phyloP scores from a whole-genome alignment of 2,329 filamentous ascomycete genomes.

The Pseudocercospora fuligena region DNA sequence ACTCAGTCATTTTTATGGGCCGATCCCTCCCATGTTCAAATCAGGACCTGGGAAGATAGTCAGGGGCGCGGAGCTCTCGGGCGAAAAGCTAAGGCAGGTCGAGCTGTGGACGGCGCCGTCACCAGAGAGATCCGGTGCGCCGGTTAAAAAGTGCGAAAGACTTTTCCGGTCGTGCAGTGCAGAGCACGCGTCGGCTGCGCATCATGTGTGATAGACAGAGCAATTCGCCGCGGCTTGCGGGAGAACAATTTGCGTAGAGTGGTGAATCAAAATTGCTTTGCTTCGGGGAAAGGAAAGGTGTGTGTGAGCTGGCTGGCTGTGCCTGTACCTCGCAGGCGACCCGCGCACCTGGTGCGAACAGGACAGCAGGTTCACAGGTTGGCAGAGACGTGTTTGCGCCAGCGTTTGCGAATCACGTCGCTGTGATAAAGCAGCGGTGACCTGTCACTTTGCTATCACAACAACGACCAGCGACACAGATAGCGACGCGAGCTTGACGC shows the following conservation, averaged over 20 bases:
- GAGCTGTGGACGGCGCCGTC: not conserved
- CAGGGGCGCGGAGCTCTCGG: not conserved
- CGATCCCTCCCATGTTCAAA: not conserved
- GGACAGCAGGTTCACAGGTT: not conserved
- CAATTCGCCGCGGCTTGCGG: not conserved
- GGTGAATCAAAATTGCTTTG: not conserved
- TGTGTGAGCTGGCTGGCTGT: not conserved
- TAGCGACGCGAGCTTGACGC: slow-evolving; percentile 4
- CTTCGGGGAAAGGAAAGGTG: not conserved
- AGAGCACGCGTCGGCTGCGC: not conserved
- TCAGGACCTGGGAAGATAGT: slow-evolving; percentile 7
- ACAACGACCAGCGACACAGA: not conserved
- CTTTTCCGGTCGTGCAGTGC: not conserved
- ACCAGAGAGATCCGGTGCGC: not conserved
- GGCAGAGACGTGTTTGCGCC: slow-evolving; percentile 3
- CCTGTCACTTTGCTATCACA: slow-evolving; percentile 1
- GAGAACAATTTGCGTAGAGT: not conserved
- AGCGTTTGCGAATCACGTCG: slow-evolving; percentile 1
- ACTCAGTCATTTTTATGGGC: not conserved
- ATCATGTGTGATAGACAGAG: no score
- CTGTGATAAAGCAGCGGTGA: not conserved
- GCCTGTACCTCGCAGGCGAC: not conserved
- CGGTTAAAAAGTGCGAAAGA: not conserved
- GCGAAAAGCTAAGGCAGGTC: slow-evolving; percentile 6
- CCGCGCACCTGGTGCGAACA: not conserved